Evolutionary conservation across 345 rosid genomes (phyloP).

Genomic region (Citrus sp.): DNA sequence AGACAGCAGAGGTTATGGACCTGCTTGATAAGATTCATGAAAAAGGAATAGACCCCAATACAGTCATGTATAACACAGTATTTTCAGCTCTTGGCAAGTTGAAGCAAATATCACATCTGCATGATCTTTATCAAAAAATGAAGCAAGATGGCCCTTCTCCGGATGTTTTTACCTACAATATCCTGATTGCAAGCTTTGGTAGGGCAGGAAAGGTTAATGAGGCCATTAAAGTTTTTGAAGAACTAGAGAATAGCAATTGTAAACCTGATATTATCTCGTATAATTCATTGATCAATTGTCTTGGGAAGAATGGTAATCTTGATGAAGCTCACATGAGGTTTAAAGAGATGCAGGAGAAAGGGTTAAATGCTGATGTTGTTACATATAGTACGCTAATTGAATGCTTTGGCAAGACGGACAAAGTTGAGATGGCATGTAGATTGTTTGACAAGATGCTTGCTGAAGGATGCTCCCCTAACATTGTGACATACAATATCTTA

Average conservation of each 20-base stretch:
- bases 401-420: constrained; percentile 89
- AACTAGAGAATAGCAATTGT: constrained; percentile 68
- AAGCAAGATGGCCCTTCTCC: constrained; percentile 66
- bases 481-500: constrained; percentile 83
- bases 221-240: constrained; percentile 72
- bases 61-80: constrained; percentile 74
- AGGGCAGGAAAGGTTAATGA: constrained; percentile 68
- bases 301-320: constrained; percentile 88
- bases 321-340: constrained; percentile 95
- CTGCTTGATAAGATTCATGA: constrained; percentile 62
- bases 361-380: constrained; percentile 81
- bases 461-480: constrained; percentile 81
- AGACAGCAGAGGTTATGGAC: constrained; percentile 76
- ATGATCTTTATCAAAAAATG: constrained; percentile 76
- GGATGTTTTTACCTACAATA: constrained; percentile 76
- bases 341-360: constrained; percentile 89
- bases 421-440: constrained; percentile 80
- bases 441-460: constrained; percentile 80
- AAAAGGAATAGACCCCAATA: constrained; percentile 62
- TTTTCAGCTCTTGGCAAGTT: constrained; percentile 67
- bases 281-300: constrained; percentile 83
- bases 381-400: constrained; percentile 90
- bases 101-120: constrained; percentile 63
- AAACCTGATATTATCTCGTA: constrained; percentile 77
- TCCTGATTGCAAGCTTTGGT: constrained; percentile 77